Conservation (phyloP, 495 filamentous ascomycete genomes). For the Penicillium riverlandense region DNA sequence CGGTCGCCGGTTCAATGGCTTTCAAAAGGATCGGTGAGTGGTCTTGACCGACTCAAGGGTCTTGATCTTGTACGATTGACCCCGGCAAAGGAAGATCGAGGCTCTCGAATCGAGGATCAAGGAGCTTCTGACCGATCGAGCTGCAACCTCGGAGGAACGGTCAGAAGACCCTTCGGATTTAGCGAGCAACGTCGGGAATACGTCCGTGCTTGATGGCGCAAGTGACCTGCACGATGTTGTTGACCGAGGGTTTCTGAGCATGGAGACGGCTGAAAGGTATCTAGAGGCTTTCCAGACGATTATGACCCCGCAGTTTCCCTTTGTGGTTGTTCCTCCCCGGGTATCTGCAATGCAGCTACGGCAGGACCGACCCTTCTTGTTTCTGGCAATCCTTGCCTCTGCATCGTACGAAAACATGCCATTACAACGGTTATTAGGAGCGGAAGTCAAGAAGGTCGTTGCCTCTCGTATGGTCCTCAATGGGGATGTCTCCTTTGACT, state of each 20-base stretch:
- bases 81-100: conserved; percentile 9
- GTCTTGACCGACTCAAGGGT: not conserved
- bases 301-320: conserved; percentile 24
- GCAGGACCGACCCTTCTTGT: conserved; percentile 20
- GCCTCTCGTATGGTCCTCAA: conserved; percentile 37
- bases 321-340: conserved; percentile 17
- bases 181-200: not conserved
- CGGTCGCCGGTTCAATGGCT: conserved; percentile 16
- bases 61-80: not conserved
- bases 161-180: not conserved
- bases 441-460: conserved; percentile 29
- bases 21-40: conserved; percentile 17
- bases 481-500: conserved; percentile 39
- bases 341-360: conserved; percentile 11
- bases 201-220: not conserved
- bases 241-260: conserved; percentile 2
- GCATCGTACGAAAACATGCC: conserved; percentile 28
- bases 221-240: conserved; percentile 16
- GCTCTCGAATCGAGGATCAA: conserved; percentile 14
- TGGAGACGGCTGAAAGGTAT: conserved; percentile 18
- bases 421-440: conserved; percentile 28
- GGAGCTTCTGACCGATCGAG: conserved; percentile 6
- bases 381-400: conserved; percentile 31
- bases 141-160: conserved; percentile 1
- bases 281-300: conserved; percentile 8